phyloP scores from a whole-genome alignment of 148 eudicot species.

The Rheum nobile region DNA sequence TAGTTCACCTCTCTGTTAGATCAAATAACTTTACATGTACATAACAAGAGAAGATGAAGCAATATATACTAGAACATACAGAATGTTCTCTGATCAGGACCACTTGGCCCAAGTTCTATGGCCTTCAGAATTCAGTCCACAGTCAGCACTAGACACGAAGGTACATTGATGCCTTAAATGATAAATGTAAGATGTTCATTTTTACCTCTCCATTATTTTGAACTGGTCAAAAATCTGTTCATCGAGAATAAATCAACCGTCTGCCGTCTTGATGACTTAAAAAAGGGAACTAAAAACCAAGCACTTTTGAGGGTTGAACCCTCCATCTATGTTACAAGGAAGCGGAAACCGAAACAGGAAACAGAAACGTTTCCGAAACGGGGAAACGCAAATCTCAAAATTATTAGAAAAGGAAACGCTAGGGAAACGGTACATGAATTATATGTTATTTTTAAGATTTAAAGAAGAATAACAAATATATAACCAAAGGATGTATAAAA shows the following conservation, averaged over 20 bases:
- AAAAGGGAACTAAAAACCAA: neutral
- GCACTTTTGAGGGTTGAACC: neutral
- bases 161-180: neutral
- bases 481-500: too few species aligned
- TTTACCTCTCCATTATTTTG: neutral
- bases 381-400: too few species aligned
- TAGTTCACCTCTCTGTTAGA: neutral
- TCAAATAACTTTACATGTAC: neutral
- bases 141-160: neutral
- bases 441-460: too few species aligned
- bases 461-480: too few species aligned
- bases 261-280: neutral
- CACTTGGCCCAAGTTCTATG: constrained; percentile 1
- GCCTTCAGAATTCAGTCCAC: neutral
- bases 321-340: too few species aligned
- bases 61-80: neutral
- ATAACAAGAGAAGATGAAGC: neutral
- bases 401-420: too few species aligned
- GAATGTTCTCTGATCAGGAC: neutral
- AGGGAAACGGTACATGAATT: too few species aligned
- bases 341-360: too few species aligned
- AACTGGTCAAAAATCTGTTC: neutral
- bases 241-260: neutral
- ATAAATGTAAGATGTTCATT: neutral
- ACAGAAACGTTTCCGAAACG: too few species aligned